phyloP scores from a whole-genome alignment of 352 stramenopile species.

The Globisporangium yorkense region DNA sequence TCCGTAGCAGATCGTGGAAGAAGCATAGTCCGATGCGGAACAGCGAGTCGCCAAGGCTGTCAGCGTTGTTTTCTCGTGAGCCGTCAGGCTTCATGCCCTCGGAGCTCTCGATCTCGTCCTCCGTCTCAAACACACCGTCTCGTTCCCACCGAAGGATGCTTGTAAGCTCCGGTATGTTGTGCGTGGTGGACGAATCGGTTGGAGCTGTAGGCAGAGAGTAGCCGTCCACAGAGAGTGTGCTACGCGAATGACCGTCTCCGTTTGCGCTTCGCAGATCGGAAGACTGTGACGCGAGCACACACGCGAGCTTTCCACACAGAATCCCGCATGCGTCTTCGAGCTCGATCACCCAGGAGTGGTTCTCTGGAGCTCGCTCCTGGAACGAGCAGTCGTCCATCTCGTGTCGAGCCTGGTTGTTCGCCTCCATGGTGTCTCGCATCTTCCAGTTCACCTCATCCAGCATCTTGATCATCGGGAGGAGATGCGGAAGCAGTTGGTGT shows the following conservation, averaged over 20 bases:
- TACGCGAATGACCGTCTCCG: too few species aligned
- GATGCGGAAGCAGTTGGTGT: conserved; percentile 29
- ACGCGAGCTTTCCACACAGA: conserved; percentile 41
- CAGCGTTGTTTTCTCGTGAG: neutral
- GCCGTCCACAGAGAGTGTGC: neutral
- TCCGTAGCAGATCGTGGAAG: conserved; percentile 46
- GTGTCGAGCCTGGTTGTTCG: conserved; percentile 27
- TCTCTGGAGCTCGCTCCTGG: neutral
- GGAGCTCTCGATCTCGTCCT: conserved; percentile 33
- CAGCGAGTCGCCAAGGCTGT: conserved; percentile 16
- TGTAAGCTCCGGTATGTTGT: neutral
- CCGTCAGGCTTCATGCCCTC: neutral
- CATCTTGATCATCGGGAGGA: conserved; percentile 46
- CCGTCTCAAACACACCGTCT: conserved; percentile 43
- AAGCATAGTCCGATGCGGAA: conserved; percentile 30
- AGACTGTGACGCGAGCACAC: neutral
- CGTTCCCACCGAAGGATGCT: conserved; percentile 38
- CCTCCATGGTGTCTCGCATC: conserved; percentile 13
- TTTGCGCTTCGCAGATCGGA: neutral
- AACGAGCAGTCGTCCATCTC: conserved; percentile 5
- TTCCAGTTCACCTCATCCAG: conserved; percentile 63
- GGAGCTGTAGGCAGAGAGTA: neutral
- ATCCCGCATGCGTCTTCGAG: conserved; percentile 36
- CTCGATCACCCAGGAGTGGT: conserved; percentile 39
- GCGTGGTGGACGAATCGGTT: too few species aligned